phyloP scores from a whole-genome alignment of 345 rosid species.

The Syzygium aqueum region DNA sequence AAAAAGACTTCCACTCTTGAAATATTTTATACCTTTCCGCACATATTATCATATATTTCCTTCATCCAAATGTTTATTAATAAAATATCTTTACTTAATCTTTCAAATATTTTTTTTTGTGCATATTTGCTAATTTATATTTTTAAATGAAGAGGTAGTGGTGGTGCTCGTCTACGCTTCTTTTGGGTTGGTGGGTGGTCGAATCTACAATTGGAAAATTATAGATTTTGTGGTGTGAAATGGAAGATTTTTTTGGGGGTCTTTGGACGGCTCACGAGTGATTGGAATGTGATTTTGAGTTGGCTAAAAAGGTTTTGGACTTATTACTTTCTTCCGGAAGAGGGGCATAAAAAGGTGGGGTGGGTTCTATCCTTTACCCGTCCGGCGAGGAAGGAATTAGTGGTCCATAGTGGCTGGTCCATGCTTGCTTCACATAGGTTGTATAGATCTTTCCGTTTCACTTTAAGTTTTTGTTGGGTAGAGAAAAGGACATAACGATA shows the following conservation, averaged over 20 bases:
- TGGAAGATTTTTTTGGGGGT: background rate
- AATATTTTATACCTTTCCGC: background rate
- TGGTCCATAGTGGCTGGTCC: background rate
- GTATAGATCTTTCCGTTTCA: too few species aligned
- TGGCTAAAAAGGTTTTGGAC: background rate
- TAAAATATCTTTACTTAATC: background rate
- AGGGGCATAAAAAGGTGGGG: background rate
- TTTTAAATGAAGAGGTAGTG: background rate
- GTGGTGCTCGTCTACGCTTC: background rate
- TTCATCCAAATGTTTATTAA: background rate
- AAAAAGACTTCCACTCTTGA: background rate
- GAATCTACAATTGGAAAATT: background rate
- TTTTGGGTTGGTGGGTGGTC: background rate
- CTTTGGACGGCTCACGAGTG: conserved; percentile 14
- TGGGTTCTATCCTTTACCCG: background rate
- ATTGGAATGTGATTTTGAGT: conserved; percentile 2
- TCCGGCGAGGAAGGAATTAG: conserved; percentile 6
- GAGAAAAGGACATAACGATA: background rate
- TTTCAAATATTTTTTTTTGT: background rate
- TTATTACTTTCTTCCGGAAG: conserved; percentile 4
- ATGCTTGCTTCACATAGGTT: background rate
- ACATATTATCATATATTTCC: background rate
- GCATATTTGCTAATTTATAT: background rate
- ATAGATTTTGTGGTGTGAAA: background rate
- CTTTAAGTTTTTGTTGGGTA: too few species aligned